Conservation (phyloP, 768 basidiomycete species). For the Rossbeevera mucosa region DNA sequence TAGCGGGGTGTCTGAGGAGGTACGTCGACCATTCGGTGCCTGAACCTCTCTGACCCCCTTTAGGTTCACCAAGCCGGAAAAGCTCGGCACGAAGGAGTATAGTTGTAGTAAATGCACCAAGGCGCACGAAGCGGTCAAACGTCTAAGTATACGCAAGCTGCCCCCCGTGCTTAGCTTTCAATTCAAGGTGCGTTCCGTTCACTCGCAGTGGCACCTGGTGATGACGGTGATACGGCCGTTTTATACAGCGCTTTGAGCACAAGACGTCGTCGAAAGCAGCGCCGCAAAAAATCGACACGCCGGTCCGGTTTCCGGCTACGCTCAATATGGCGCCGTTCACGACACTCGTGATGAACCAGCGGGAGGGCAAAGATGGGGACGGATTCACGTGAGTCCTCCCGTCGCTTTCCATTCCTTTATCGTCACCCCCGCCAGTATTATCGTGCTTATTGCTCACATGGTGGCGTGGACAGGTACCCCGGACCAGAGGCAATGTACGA, state of each 20-base stretch:
- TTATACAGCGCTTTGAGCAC: conserved; percentile 82
- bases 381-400: conserved; percentile 19
- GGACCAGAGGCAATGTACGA: conserved; percentile 72
- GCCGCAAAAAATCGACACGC: conserved; percentile 80
- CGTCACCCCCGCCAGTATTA: background rate
- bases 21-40: conserved; percentile 24
- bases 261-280: conserved; percentile 65
- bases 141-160: conserved; percentile 77
- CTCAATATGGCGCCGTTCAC: conserved; percentile 90
- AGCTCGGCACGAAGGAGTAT: conserved; percentile 77
- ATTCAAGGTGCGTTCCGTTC: conserved; percentile 58
- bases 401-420: background rate
- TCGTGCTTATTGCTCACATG: background rate
- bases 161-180: conserved; percentile 92
- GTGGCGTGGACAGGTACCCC: conserved; percentile 32
- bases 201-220: too few species aligned
- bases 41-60: background rate
- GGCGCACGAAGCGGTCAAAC: conserved; percentile 75
- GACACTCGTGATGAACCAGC: conserved; percentile 51
- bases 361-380: conserved; percentile 39
- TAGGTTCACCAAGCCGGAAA: conserved; percentile 85
- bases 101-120: conserved; percentile 79
- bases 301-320: conserved; percentile 74
- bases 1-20: conserved; percentile 74
- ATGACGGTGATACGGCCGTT: background rate